Conservation (phyloP, 208 protist genomes). For the Histomonas meleagridis region DNA sequence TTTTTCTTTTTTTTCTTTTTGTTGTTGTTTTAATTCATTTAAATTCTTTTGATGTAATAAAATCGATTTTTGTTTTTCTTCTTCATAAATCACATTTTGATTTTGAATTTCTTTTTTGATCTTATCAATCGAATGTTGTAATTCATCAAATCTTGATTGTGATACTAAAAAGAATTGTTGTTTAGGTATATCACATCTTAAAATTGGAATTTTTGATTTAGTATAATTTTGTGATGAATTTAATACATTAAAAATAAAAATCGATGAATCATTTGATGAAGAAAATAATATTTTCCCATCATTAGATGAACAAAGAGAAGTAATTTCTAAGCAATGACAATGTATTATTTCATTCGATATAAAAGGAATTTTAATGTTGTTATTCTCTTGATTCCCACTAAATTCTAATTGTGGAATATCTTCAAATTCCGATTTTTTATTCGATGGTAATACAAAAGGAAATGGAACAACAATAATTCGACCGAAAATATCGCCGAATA, state of each 20-base stretch:
- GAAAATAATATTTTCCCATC: background rate
- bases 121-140: conserved; percentile 16
- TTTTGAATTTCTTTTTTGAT: conserved; percentile 10
- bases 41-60: background rate
- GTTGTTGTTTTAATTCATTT: background rate
- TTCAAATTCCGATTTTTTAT: background rate
- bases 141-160: background rate
- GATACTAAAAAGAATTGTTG: conserved; percentile 16
- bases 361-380: background rate
- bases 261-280: background rate
- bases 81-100: background rate
- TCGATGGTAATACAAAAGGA: background rate
- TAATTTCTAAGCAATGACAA: background rate
- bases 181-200: background rate
- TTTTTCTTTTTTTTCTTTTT: conserved; percentile 3
- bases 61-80: background rate
- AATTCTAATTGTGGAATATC: conserved; percentile 22
- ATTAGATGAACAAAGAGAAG: background rate
- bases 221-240: background rate
- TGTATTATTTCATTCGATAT: background rate
- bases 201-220: background rate
- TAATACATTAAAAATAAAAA: background rate
- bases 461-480: background rate
- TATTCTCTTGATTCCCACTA: background rate
- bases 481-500: background rate